Conservation (phyloP, 2,329 filamentous ascomycete genomes). For the Cladosporium sp. region DNA sequence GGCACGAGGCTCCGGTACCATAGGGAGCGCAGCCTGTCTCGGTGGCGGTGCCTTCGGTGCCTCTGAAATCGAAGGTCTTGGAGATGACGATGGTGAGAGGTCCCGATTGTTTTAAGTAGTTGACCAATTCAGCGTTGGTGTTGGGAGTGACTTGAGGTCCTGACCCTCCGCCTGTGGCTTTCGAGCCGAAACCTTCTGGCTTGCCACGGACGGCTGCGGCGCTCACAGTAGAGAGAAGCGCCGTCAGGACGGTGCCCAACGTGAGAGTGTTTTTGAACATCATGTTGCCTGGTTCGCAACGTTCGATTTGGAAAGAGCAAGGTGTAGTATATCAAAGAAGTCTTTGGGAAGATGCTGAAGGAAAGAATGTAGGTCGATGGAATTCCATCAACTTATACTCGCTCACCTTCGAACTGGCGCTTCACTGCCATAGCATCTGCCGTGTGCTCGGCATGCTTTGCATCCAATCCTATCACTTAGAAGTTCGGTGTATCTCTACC, state of each 20-base stretch:
- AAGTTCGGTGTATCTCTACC: too few relatives aligned
- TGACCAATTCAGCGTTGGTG: conserved; percentile 52
- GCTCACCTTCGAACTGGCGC: too few relatives aligned
- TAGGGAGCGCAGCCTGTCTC: conserved; percentile 53
- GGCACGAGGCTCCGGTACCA: conserved; percentile 53
- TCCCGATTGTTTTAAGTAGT: conserved; percentile 52
- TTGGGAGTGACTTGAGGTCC: conserved; percentile 36
- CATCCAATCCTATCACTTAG: too few relatives aligned
- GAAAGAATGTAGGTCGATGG: too few relatives aligned
- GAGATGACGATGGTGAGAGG: conserved; percentile 57
- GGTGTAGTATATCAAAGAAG: too few relatives aligned
- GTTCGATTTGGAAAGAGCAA: too few relatives aligned
- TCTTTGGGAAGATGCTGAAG: too few relatives aligned
- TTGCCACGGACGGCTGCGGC: conserved; percentile 31
- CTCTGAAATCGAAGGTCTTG: conserved; percentile 51
- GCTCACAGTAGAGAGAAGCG: neutral
- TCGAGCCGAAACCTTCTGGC: conserved; percentile 40
- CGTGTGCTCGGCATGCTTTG: too few relatives aligned
- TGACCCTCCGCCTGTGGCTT: conserved; percentile 51
- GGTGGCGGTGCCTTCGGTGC: conserved; percentile 44
- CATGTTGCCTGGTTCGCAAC: neutral
- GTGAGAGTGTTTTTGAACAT: neutral
- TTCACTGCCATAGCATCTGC: too few relatives aligned
- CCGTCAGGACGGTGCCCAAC: neutral
- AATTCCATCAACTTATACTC: too few relatives aligned